Percentiles rank a stretch among this genome's conserved stretches.
Evolutionary conservation across 768 basidiomycete species (phyloP).

Genomic region (Serendipita sp.): DNA sequence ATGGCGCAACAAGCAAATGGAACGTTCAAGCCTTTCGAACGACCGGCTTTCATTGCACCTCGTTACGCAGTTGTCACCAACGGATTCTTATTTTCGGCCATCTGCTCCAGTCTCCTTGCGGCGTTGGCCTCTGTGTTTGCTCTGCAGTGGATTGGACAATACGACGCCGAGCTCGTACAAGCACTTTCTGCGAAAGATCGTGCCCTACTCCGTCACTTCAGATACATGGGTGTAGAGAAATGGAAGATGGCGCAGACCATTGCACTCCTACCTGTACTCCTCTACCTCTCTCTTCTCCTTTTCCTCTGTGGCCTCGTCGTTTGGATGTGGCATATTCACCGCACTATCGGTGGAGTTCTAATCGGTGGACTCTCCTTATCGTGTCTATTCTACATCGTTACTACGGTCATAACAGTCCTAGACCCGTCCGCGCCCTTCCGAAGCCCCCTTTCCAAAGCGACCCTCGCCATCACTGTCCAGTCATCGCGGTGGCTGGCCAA

Average conservation of each 20-base stretch:
- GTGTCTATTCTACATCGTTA: neutral
- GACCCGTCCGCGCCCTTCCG: slow-evolving; percentile 12
- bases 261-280: slow-evolving; percentile 7
- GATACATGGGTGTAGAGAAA: neutral
- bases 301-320: slow-evolving; percentile 13
- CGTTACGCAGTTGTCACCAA: neutral
- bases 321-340: slow-evolving; percentile 12
- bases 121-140: neutral
- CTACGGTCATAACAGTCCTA: slow-evolving; percentile 11
- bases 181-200: neutral
- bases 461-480: slow-evolving; percentile 3
- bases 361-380: slow-evolving; percentile 2
- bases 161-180: neutral
- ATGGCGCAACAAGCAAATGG: neutral
- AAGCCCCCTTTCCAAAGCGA: slow-evolving; percentile 11
- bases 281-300: slow-evolving; percentile 11
- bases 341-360: slow-evolving; percentile 7
- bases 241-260: slow-evolving; percentile 1
- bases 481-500: too few relatives aligned
- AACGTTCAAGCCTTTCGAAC: neutral
- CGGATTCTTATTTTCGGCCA: neutral
- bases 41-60: neutral
- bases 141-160: neutral
- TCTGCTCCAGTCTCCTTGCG: neutral
- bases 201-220: neutral